Conservation (phyloP, 108 stramenopile species). For the Cyclotella choctawhatcheeana region DNA sequence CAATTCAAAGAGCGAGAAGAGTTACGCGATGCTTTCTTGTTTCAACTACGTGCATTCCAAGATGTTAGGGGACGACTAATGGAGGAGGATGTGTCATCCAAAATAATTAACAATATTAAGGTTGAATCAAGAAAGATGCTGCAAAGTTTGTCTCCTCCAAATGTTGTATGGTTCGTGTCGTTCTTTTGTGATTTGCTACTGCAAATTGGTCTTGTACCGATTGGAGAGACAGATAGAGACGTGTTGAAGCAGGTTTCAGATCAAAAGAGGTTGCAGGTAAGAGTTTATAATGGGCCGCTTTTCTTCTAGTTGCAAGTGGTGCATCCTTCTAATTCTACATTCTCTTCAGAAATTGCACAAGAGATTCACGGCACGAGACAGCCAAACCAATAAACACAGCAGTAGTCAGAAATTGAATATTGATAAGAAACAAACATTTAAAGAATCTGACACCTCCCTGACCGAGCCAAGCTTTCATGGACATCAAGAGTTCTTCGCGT, state of each 20-base stretch:
- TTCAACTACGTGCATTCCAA: constrained; percentile 73
- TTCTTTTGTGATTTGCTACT: constrained; percentile 79
- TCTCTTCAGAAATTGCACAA: constrained; percentile 67
- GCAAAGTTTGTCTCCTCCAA: constrained; percentile 44
- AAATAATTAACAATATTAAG: constrained; percentile 46
- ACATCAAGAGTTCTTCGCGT: constrained; percentile 85
- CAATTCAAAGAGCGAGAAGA: constrained; percentile 83
- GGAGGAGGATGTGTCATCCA: constrained; percentile 50
- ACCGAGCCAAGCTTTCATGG: constrained; percentile 73
- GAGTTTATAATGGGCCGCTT: constrained; percentile 1
- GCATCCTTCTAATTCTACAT: not conserved
- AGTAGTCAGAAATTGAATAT: constrained; percentile 53
- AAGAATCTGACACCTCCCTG: constrained; percentile 12
- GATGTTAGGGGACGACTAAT: constrained; percentile 65
- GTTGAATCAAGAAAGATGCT: constrained; percentile 57
- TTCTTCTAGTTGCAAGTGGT: too few relatives aligned
- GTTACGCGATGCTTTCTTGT: constrained; percentile 75
- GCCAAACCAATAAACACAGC: constrained; percentile 47
- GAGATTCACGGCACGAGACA: constrained; percentile 63
- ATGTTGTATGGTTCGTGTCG: constrained; percentile 78
- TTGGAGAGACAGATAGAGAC: constrained; percentile 83
- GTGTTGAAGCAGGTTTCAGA: constrained; percentile 64
- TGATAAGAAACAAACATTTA: constrained; percentile 40
- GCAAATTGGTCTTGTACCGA: constrained; percentile 76
- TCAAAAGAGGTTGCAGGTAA: constrained; percentile 68